A percentile compares a stretch with the other conserved stretches of the same genome.
phyloP scores from a whole-genome alignment of 345 rosid species.

The Aquilaria yunnanensis region DNA sequence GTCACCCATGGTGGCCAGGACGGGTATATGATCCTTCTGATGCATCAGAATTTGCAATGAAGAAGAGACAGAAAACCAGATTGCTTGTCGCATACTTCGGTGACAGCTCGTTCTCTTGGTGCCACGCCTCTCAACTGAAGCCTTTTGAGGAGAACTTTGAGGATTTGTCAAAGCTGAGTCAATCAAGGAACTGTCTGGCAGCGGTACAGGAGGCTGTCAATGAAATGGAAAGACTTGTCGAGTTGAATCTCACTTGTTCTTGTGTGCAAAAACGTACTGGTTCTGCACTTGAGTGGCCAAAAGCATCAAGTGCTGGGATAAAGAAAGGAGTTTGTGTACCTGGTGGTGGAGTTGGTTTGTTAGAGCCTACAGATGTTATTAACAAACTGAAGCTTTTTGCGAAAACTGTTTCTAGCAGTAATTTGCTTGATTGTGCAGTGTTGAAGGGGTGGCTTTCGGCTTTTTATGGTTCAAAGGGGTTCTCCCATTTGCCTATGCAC shows the following conservation, averaged over 20 bases:
- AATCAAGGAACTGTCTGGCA: conserved; percentile 37
- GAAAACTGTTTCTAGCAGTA: conserved; percentile 20
- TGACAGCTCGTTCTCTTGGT: conserved; percentile 90
- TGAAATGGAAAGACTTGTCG: conserved; percentile 64
- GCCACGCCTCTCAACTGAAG: conserved; percentile 68
- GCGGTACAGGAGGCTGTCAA: conserved; percentile 54
- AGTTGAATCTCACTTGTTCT: conserved; percentile 47
- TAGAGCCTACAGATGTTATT: conserved; percentile 49
- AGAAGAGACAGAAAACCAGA: conserved; percentile 44
- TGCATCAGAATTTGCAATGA: conserved; percentile 70
- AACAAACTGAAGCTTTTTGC: conserved; percentile 40
- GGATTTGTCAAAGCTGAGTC: conserved; percentile 51
- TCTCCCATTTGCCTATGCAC: conserved; percentile 31
- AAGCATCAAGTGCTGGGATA: conserved; percentile 61
- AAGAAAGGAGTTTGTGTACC: conserved; percentile 61
- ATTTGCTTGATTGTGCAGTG: conserved; percentile 41
- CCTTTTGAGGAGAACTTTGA: conserved; percentile 66
- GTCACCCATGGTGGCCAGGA: conserved; percentile 99
- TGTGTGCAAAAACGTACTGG: conserved; percentile 38
- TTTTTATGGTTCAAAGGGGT: conserved; percentile 52
- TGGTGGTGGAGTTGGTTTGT: conserved; percentile 35
- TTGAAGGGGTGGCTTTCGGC: conserved; percentile 67
- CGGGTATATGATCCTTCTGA: conserved; percentile 62
- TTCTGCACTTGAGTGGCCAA: conserved; percentile 25
- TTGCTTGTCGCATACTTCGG: conserved; percentile 86